These are phyloP conservation scores for Monosporozyma solicola DNA, from an alignment of 805 yeast species.

Conservation along the genomic window DNA sequence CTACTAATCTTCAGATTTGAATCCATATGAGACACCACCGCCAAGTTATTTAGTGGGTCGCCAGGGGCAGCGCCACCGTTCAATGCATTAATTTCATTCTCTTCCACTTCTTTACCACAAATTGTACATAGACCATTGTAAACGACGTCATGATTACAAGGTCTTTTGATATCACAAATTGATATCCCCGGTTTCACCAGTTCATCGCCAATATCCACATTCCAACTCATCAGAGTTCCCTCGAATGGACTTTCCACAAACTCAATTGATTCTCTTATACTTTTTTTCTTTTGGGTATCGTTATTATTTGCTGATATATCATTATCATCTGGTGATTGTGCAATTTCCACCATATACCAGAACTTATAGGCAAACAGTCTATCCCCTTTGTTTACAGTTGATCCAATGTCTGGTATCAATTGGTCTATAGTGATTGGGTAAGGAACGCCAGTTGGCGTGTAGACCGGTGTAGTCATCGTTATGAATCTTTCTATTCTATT, in stretches of 20 bases:
- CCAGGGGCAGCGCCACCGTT: background rate
- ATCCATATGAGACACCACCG: constrained; percentile 57
- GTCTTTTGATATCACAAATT: constrained; percentile 57
- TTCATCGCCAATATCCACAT: constrained; percentile 50
- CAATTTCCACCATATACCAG: constrained; percentile 35
- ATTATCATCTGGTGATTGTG: constrained; percentile 18
- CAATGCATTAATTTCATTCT: constrained; percentile 54
- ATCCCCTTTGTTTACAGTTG: constrained; percentile 31
- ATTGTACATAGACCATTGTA: constrained; percentile 92
- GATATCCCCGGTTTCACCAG: constrained; percentile 39
- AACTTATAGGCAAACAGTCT: constrained; percentile 36
- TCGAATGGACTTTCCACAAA: constrained; percentile 77
- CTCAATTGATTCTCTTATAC: constrained; percentile 56
- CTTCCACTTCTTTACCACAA: constrained; percentile 75
- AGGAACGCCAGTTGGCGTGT: constrained; percentile 27
- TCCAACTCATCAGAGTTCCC: constrained; percentile 50
- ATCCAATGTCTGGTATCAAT: constrained; percentile 26
- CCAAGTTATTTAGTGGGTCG: background rate
- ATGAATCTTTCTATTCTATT: background rate
- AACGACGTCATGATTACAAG: constrained; percentile 87
- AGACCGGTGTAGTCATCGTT: constrained; percentile 19
- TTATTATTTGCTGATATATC: constrained; percentile 9
- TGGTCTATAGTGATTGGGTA: constrained; percentile 34
- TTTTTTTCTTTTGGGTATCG: constrained; percentile 17
- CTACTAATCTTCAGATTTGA: constrained; percentile 74